Evolutionary conservation across 192 early-diverging fungal species (phyloP).

Genomic region (Chytriomyces sp.): DNA sequence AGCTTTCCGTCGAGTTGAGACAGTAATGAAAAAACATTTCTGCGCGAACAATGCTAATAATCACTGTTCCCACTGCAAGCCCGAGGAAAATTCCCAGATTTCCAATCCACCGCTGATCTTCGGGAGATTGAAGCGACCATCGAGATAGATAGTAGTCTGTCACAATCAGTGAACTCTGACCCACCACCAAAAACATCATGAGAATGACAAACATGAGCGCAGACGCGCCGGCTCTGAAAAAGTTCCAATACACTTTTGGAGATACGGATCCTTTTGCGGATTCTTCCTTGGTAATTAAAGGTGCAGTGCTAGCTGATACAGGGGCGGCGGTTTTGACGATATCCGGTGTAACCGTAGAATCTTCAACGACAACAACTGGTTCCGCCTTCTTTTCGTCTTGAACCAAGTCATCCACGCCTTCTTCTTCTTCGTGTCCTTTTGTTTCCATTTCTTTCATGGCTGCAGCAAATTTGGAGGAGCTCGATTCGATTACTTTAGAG

Average conservation of each 20-base stretch:
- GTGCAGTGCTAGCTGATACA: background rate
- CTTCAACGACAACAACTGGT: background rate
- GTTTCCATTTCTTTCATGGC: constrained; percentile 18
- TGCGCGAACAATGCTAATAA: constrained; percentile 54
- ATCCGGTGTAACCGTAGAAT: background rate
- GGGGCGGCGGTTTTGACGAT: background rate
- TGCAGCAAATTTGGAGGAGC: constrained; percentile 10
- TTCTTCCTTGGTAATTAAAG: constrained; percentile 26
- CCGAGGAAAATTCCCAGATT: constrained; percentile 52
- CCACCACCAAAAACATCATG: constrained; percentile 44
- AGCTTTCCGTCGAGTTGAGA: constrained; percentile 35
- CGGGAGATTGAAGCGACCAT: constrained; percentile 49
- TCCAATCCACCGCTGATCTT: constrained; percentile 44
- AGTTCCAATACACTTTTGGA: constrained; percentile 43
- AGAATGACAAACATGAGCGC: constrained; percentile 31
- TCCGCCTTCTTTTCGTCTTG: constrained; percentile 10
- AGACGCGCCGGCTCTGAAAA: constrained; percentile 46
- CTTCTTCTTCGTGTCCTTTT: background rate
- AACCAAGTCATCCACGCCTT: constrained; percentile 17
- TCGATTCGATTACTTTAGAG: constrained; percentile 9
- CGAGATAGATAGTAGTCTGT: constrained; percentile 63
- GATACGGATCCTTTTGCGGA: constrained; percentile 43
- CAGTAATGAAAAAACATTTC: constrained; percentile 58
- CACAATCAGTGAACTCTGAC: constrained; percentile 40
- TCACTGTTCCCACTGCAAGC: constrained; percentile 52